Base-by-base conservation (phyloP, 148 eudicot species). In the Camellia lanceoleosa region DNA sequence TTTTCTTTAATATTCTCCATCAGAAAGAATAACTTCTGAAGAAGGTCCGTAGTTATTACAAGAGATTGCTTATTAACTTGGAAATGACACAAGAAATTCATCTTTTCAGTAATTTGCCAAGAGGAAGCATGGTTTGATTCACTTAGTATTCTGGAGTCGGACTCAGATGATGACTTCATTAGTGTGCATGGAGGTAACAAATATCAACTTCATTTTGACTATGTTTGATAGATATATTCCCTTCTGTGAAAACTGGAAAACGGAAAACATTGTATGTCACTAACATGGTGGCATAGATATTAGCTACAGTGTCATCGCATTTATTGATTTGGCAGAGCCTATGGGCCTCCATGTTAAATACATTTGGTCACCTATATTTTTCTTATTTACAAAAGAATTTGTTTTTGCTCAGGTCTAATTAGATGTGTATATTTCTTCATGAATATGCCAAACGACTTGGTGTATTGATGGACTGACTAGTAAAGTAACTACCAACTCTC, bases 101-200 rank as follows among this genome's bases (percentile, higher is more conserved):
- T 42, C 43, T 58, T 65, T 84, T 73, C 87, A 91, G 91, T 61
- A 38, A n/a, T 80, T 19, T 78, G 85, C 72, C 87, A 78, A 82
- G 94, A 91, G 58, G 92, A 91, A 77, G 86, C 88, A 78, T 91
- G 90, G 90, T 91, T 87, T 79, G 94, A 91, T 78, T 81, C 94
- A 1, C 70, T 81, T 63, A 89, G 90, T 66, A 72, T 86, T 66
- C 65, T 91, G 79, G 94, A 89, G 74, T 89, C 92, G n/a, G 94
- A 91, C 52, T 86, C 94, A 23, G 94, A 91, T 82, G 94, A 91
- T 47, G 94, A 91, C 15, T 89, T 86, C 82, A 81, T 80, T 73
- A 89, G 94, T 69, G 94, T 87, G 56, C 76, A 79, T 77, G 93
- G 89, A 91, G 93, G 93, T 89, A 87, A 72, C 18, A 16, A 13